Evolutionary conservation across 2,329 filamentous ascomycete genomes (phyloP).

Genomic region (Trichoderma atrobrunneum): DNA sequence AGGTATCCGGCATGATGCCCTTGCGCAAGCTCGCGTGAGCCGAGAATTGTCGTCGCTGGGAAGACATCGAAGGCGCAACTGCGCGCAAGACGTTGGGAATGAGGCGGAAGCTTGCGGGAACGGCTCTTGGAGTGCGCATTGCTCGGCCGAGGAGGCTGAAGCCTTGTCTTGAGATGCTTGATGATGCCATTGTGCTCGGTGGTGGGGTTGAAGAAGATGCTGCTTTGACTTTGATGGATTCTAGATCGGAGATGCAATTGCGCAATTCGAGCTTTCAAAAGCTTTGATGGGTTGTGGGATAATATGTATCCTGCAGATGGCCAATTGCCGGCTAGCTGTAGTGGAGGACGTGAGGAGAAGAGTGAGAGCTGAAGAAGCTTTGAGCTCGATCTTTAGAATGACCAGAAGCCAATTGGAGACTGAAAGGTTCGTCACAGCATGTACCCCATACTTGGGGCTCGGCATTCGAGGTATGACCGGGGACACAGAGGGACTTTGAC

Average conservation of each 20-base stretch:
- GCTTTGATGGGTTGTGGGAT: not conserved
- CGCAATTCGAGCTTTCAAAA: not conserved
- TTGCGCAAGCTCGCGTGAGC: constrained; percentile 33
- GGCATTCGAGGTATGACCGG: not conserved
- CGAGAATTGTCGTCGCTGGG: constrained; percentile 31
- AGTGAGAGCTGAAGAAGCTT: constrained; percentile 1
- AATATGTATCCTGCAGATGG: not conserved
- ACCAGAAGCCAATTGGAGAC: not conserved
- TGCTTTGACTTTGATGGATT: not conserved
- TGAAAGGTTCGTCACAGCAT: constrained; percentile 7
- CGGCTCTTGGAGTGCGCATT: constrained; percentile 28
- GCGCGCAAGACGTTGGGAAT: constrained; percentile 17
- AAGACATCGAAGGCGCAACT: not conserved
- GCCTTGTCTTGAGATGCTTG: constrained; percentile 33
- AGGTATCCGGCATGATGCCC: constrained; percentile 59
- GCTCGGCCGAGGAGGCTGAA: constrained; percentile 35
- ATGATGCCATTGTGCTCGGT: not conserved
- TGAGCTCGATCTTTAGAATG: constrained; percentile 3
- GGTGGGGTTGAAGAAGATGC: not conserved
- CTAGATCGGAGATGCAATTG: not conserved
- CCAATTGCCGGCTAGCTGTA: not conserved
- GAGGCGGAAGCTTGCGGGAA: constrained; percentile 26
- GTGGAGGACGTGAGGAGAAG: not conserved
- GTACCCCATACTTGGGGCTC: constrained; percentile 10
- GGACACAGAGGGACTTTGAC: not conserved